Evolutionary conservation across 1,284 basidiomycete genomes (phyloP), one percentile per base, ranked within the genome.

Genomic region (Leccinum griseonigrum): DNA sequence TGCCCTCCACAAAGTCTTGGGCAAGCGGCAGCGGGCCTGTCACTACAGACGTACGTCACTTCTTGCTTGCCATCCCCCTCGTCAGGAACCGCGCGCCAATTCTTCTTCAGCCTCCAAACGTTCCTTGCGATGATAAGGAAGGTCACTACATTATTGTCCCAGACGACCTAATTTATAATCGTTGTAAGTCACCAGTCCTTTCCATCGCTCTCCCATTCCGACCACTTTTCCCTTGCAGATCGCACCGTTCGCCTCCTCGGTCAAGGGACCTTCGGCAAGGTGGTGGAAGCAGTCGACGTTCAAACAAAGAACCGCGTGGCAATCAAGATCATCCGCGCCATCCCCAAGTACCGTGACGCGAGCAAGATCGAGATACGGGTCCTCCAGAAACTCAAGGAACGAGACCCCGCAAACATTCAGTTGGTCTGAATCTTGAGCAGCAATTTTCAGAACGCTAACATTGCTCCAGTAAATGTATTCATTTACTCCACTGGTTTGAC

Each of bases 181-280:
- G 91, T 74, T 95, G 94, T 94, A 77, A 69, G 88, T 80, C 31
- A 36, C 43, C 32, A 52, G 57, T 40, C 13, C n/a, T 46, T 11
- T 3, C 3, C 54, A 22, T 11, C 38, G 43, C 56, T 22, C 26
- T 43, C 32, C 52, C 57, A n/a, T 61, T 48, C 38, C 26, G 31
- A 74, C 76, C 53, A 75, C 65, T 22, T 63, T 48, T 54, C 64
- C 43, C 59, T 43, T 54, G 13, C 69, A 95, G 94, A 96, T 83
- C 91, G 92, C 64, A 98, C 97, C 60, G 86, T 96, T 58, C 85
- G 88, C 59, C 81, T 97, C 46, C 82, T 99, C 3, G 97, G 97
- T 16, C 97, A 99, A 79, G 97, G 97, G 6, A 99, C 97, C 7
- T 99, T 99, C 72, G 97, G 97, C 67, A 99, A 99, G 77, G 97